Evolutionary conservation across 1,139 yeast species (phyloP).

Genomic region (Blastobotrys illinoisensis): DNA sequence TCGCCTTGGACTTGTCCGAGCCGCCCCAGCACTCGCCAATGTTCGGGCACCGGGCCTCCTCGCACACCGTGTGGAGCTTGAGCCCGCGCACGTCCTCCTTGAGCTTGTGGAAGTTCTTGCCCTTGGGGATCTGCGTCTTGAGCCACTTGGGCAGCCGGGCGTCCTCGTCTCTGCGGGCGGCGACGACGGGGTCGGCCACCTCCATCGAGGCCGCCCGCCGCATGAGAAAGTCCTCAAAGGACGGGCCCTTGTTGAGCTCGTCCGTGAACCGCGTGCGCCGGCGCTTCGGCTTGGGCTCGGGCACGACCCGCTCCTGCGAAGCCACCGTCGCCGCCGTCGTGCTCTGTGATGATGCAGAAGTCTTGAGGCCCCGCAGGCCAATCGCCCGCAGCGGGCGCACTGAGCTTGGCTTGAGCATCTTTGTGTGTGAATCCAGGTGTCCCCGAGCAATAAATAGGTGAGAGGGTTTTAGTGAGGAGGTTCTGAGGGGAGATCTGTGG

Average conservation of each 20-base stretch:
- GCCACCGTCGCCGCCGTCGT: constrained; percentile 4
- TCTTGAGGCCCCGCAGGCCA: constrained; percentile 5
- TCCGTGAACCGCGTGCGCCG: constrained; percentile 63
- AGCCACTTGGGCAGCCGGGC: constrained; percentile 89
- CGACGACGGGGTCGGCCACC: constrained; percentile 39
- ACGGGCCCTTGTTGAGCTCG: constrained; percentile 75
- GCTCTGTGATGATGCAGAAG: constrained; percentile 5
- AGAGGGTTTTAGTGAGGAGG: too few species aligned
- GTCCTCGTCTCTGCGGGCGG: constrained; percentile 51
- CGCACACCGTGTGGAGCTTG: constrained; percentile 91
- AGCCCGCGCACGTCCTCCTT: constrained; percentile 85
- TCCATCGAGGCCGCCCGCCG: constrained; percentile 68
- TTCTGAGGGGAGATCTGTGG: too few species aligned
- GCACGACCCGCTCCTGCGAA: constrained; percentile 26
- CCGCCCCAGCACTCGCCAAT: constrained; percentile 99
- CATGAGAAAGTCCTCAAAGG: constrained; percentile 82
- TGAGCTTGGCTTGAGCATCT: constrained; percentile 7
- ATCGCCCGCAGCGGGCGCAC: not conserved
- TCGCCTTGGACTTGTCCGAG: constrained; percentile 83
- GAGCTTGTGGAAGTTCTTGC: constrained; percentile 70
- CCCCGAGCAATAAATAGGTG: not conserved
- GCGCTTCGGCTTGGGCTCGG: constrained; percentile 29
- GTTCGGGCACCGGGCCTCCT: constrained; percentile 97
- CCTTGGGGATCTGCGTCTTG: constrained; percentile 92
- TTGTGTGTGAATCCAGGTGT: not conserved